Evolutionary conservation across 2,329 filamentous ascomycete species (phyloP).

Genomic region (Ascochyta lentis): DNA sequence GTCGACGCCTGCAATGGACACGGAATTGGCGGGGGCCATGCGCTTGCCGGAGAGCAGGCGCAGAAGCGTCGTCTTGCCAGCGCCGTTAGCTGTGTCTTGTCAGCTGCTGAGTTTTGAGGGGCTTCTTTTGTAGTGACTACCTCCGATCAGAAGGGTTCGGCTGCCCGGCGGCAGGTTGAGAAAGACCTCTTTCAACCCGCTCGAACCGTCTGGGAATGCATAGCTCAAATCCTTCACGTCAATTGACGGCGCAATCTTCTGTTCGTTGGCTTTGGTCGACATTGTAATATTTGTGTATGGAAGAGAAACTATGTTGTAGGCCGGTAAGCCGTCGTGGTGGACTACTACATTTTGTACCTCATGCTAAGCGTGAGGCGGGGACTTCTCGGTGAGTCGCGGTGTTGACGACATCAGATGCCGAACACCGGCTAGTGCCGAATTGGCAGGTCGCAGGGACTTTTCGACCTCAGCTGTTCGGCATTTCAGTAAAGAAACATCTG

Average conservation of each 20-base stretch:
- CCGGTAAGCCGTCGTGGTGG: neutral
- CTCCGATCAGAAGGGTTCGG: slow-evolving; percentile 89
- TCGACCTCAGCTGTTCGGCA: slow-evolving; percentile 10
- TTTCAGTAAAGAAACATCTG: neutral
- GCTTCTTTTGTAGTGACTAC: slow-evolving; percentile 48
- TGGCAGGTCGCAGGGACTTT: slow-evolving; percentile 7
- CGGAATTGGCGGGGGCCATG: slow-evolving; percentile 77
- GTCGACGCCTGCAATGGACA: slow-evolving; percentile 82
- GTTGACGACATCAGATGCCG: slow-evolving; percentile 18
- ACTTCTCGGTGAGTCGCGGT: slow-evolving; percentile 5
- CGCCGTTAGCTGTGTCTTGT: slow-evolving; percentile 75
- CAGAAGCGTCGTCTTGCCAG: slow-evolving; percentile 95
- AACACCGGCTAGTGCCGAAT: slow-evolving; percentile 10
- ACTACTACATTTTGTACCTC: slow-evolving; percentile 14
- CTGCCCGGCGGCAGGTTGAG: slow-evolving; percentile 81
- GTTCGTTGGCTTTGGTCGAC: slow-evolving; percentile 25
- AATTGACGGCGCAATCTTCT: slow-evolving; percentile 64
- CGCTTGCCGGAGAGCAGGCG: slow-evolving; percentile 94
- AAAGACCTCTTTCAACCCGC: slow-evolving; percentile 76
- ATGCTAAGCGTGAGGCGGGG: slow-evolving; percentile 9
- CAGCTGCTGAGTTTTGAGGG: neutral
- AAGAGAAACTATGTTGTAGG: neutral
- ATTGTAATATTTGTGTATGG: slow-evolving; percentile 17
- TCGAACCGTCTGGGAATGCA: slow-evolving; percentile 83
- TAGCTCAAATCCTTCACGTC: slow-evolving; percentile 80